A percentile compares a stretch with the other conserved stretches of the same genome.
These are phyloP conservation scores for Cercophora samala DNA, from an alignment of 495 filamentous ascomycete genomes.

Conservation along the genomic window DNA sequence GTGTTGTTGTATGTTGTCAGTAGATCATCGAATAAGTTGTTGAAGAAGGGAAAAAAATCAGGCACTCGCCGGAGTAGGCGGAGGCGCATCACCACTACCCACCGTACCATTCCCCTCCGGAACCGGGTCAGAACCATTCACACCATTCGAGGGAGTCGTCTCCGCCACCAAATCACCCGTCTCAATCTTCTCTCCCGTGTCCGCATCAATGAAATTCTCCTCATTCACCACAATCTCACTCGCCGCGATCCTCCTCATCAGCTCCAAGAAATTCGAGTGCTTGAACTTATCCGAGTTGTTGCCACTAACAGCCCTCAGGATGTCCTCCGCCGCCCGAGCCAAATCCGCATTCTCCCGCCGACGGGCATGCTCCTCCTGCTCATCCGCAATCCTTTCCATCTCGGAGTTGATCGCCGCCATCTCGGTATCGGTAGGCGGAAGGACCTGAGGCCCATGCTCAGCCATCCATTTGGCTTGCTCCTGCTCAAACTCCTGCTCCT, in stretches of 20 bases:
- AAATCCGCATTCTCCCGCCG: conserved; percentile 32
- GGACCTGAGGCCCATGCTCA: conserved; percentile 28
- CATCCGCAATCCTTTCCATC: conserved; percentile 22
- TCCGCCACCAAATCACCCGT: not conserved
- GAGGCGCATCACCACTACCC: no score
- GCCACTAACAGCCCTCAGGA: conserved; percentile 37
- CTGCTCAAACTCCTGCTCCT: conserved; percentile 20
- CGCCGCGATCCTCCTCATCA: conserved; percentile 44
- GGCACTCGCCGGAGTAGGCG: not conserved
- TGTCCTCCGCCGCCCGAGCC: conserved; percentile 38
- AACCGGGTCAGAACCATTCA: not conserved
- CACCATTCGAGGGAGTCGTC: not conserved
- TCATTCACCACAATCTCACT: conserved; percentile 40
- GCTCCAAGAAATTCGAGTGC: conserved; percentile 41
- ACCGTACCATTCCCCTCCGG: not conserved
- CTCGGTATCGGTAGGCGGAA: conserved; percentile 20
- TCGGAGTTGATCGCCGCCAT: conserved; percentile 22
- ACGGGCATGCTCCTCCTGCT: conserved; percentile 14
- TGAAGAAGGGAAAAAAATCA: not conserved
- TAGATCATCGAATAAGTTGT: no score
- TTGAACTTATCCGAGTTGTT: conserved; percentile 44
- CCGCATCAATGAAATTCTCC: conserved; percentile 36
- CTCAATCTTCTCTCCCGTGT: conserved; percentile 26
- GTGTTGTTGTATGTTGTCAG: not conserved
- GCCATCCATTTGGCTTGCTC: conserved; percentile 34